Percentiles rank a stretch among this genome's conserved stretches.
Evolutionary conservation across 1,139 yeast genomes (phyloP).

Genomic region (Lodderomyces jiufengensis): DNA sequence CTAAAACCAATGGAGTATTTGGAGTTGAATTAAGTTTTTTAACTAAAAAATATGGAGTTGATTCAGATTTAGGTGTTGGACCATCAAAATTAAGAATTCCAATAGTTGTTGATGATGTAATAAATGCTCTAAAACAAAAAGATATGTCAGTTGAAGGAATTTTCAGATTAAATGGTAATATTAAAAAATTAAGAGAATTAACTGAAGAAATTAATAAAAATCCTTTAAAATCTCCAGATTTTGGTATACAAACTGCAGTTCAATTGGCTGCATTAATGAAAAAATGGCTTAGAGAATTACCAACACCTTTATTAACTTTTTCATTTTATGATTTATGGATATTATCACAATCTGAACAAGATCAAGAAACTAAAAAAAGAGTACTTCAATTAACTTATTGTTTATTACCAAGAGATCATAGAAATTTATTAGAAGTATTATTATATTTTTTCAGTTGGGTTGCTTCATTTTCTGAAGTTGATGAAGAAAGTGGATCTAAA

Average conservation of each 20-base stretch:
- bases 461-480: constrained; percentile 88
- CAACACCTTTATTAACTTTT: constrained; percentile 83
- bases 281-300: constrained; percentile 87
- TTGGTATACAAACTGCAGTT: constrained; percentile 77
- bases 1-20: constrained; percentile 51
- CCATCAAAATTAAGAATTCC: constrained; percentile 81
- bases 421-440: constrained; percentile 85
- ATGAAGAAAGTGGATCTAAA: constrained; percentile 85
- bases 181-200: constrained; percentile 72
- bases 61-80: constrained; percentile 84
- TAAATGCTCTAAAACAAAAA: constrained; percentile 79
- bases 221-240: constrained; percentile 71
- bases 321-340: constrained; percentile 80
- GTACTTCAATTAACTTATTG: constrained; percentile 71
- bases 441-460: constrained; percentile 91
- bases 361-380: constrained; percentile 48
- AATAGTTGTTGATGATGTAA: constrained; percentile 78
- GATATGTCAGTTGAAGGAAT: constrained; percentile 98
- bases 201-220: constrained; percentile 71
- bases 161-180: constrained; percentile 94
- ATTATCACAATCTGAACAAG: constrained; percentile 58
- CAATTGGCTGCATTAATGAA: constrained; percentile 93
- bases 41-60: constrained; percentile 76
- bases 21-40: constrained; percentile 74
- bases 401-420: constrained; percentile 74